Evolutionary conservation across 73 alveolate genomes (phyloP).

Genomic region (Symbiodinium natans): DNA sequence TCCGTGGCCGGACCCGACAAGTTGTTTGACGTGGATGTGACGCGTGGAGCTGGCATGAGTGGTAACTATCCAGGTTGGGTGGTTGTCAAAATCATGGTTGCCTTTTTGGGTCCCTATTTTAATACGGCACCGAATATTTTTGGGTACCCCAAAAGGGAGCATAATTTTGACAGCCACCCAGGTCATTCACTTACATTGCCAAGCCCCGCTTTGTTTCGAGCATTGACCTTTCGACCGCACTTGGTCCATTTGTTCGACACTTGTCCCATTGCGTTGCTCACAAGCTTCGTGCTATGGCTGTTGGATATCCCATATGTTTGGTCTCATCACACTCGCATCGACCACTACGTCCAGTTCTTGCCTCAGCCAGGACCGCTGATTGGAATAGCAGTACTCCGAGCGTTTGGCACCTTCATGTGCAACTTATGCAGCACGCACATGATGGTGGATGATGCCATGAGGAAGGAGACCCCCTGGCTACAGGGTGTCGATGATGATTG

Average conservation of each 20-base stretch:
- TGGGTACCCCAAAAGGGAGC: too few relatives aligned
- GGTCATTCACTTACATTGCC: constrained; percentile 38
- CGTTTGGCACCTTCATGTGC: constrained; percentile 37
- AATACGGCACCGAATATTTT: too few relatives aligned
- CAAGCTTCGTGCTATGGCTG: constrained; percentile 31
- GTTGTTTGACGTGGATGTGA: background rate
- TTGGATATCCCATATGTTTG: constrained; percentile 46
- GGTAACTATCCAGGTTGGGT: background rate
- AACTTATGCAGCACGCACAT: constrained; percentile 33
- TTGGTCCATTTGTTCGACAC: constrained; percentile 52
- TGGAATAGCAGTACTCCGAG: constrained; percentile 49
- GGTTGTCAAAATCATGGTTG: too few relatives aligned
- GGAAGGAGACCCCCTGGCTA: constrained; percentile 49
- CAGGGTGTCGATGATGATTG: constrained; percentile 11
- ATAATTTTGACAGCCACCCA: too few relatives aligned
- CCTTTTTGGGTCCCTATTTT: too few relatives aligned
- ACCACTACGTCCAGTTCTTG: constrained; percentile 47
- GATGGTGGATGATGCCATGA: constrained; percentile 37
- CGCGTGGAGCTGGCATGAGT: constrained; percentile 15
- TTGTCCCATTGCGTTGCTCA: constrained; percentile 6
- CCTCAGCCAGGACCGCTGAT: constrained; percentile 20
- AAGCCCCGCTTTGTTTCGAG: constrained; percentile 42
- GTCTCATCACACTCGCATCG: constrained; percentile 60
- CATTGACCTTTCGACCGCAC: constrained; percentile 54
- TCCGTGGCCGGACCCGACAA: background rate